Evolutionary conservation across 2,329 filamentous ascomycete species (phyloP), one percentile per base, ranked within the genome.

Genomic region (Aureobasidium lini): DNA sequence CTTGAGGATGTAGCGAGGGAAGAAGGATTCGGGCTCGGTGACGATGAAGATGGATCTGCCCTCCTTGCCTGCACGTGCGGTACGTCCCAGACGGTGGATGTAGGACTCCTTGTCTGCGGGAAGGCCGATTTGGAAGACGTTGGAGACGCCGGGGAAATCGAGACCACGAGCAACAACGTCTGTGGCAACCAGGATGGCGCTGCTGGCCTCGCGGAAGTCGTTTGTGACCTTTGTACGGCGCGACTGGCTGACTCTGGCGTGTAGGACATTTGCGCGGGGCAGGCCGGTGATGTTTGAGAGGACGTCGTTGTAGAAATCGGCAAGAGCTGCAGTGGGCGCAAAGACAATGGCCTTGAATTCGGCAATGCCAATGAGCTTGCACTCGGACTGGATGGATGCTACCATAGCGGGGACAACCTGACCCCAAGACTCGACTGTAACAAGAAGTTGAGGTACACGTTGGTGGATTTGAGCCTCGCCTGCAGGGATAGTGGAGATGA

Each of bases 71-170:
- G 92, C 94, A 63, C 94, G 84, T 2, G 90, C 94, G 8, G 94
- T 99, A 37, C 94, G 85, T 29, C 94, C 94, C 67, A 99, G 95
- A 59, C 94, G 86, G 74, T 97, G 94, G 16, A 90, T 94, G 73
- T 99, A 99, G 62, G 81, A 78, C 57, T 82, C 80, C 15, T 72
- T 73, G 49, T 73, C 76, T 2, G 75, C 75, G 0, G 80, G 80
- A 6, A 82, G 67, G 36, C 79, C 42, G 88, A 95, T 72, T 88
- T 95, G 60, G 87, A 88, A 16, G 84, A 89, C 47, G 84, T 96
- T 85, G 71, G 96, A 92, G 71, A 97, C 97, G 75, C 96, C 96
- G 69, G 97, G 84, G 43, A 99, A 97, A 74, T 99, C 94, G 68
- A 97, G 95, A 59, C 93, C 93, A 66, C 93, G 84, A n/a, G 91